Evolutionary conservation across 2,329 filamentous ascomycete genomes (phyloP).

Genomic region (Dryadomyces quercus-mongolicae): DNA sequence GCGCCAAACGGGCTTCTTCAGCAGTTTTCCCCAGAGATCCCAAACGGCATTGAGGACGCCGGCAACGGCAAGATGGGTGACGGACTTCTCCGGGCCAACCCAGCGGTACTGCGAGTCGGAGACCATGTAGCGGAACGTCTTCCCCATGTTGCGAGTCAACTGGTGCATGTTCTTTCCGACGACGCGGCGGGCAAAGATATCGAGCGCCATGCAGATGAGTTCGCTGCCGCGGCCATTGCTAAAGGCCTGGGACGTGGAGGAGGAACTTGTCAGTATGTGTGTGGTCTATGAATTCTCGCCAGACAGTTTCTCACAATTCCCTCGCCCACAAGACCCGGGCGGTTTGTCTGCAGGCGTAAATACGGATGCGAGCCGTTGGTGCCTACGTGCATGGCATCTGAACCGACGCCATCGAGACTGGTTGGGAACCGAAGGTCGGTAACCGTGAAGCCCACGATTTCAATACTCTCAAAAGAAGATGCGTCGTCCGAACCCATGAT

Average conservation of each 20-base stretch:
- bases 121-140: slow-evolving; percentile 86
- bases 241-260: slow-evolving; percentile 41
- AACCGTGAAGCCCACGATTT: slow-evolving; percentile 58
- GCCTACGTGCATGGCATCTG: slow-evolving; percentile 90
- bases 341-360: slow-evolving; percentile 67
- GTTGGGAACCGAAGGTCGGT: slow-evolving; percentile 72
- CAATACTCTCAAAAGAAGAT: slow-evolving; percentile 36
- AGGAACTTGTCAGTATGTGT: no score
- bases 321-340: slow-evolving; percentile 57
- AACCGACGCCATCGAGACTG: slow-evolving; percentile 87
- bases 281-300: no score
- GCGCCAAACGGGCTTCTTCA: slow-evolving; percentile 80
- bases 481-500: no score
- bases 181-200: slow-evolving; percentile 63
- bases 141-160: slow-evolving; percentile 68
- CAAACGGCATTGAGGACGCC: slow-evolving; percentile 88
- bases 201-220: slow-evolving; percentile 75
- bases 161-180: slow-evolving; percentile 62
- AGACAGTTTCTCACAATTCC: slow-evolving; percentile 44
- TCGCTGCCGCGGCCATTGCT: slow-evolving; percentile 84
- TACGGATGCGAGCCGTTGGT: slow-evolving; percentile 87
- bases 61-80: slow-evolving; percentile 81
- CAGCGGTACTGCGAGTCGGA: slow-evolving; percentile 81
- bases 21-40: slow-evolving; percentile 87
- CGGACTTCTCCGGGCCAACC: slow-evolving; percentile 90